phyloP scores from a whole-genome alignment of 805 yeast species.

The Isabelozyma pseudorhagii region DNA sequence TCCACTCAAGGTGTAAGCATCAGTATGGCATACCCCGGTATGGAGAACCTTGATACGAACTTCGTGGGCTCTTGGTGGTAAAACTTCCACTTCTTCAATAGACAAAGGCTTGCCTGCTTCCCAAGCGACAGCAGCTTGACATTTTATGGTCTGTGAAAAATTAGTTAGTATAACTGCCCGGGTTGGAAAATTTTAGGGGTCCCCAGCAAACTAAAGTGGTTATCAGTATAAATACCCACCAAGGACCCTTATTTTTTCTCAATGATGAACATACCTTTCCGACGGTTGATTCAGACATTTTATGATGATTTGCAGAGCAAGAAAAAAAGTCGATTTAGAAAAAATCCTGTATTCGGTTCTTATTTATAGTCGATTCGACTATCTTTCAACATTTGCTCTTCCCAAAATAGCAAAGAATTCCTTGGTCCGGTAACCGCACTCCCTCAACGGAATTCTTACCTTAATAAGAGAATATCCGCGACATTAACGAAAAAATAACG shows the following conservation, averaged over 20 bases:
- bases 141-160: constrained; percentile 54
- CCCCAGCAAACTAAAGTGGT: not conserved
- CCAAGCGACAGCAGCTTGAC: constrained; percentile 98
- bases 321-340: too few relatives aligned
- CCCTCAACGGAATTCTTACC: not conserved
- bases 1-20: constrained; percentile 94
- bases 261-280: constrained; percentile 14
- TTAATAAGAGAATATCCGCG: not conserved
- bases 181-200: not conserved
- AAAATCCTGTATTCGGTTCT: not conserved
- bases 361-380: not conserved
- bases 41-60: constrained; percentile 84
- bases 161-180: constrained; percentile 14
- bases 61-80: constrained; percentile 95
- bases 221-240: not conserved
- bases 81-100: constrained; percentile 85
- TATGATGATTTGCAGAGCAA: not conserved
- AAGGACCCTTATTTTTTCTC: not conserved
- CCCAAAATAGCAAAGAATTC: not conserved
- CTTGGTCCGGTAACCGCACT: not conserved
- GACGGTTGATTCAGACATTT: constrained; percentile 15
- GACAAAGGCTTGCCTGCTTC: constrained; percentile 82
- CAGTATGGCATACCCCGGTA: constrained; percentile 98
- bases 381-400: not conserved
- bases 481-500: not conserved